Evolutionary conservation across 2,329 filamentous ascomycete species (phyloP), one percentile per base, ranked within the genome.

Genomic region (Trichoderma afroharzianum): DNA sequence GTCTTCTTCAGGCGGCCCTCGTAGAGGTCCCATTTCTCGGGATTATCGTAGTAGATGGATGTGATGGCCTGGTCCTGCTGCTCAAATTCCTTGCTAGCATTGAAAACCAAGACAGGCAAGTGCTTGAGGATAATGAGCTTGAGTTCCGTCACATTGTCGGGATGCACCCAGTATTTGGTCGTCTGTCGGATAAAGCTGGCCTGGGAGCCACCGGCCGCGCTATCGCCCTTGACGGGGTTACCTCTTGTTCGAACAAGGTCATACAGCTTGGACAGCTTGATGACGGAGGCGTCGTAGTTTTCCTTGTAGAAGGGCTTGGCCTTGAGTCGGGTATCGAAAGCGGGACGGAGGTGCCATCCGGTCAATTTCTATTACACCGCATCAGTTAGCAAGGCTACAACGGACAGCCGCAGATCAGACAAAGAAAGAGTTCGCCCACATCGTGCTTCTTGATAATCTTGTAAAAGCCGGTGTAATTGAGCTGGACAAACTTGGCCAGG

Each of bases 371-470:
- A 78, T 24, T 57, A 36, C 15, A n/a, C 18, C 53, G 39, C 53
- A 24, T 73, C 57, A n/a, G 75, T 80, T 73, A 80, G 76, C 61
- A 50, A 63, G 21, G 28, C 14, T 3, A 26, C 33, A 47, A 21
- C 18, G 2, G 24, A 74, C 12, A 24, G 14, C 21, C n/a, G 21
- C 21, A 15, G 32, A 39, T 4, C 4, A n/a, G 18, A 39, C 4
- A n/a, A 26, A 39, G 58, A 21, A 32, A 18, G 58, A 14, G n/a
- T 21, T 33, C 4, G 24, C 92, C 76, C 82, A 95, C 93, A 84
- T 98, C 96, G 82, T 99, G 96, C 87, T 99, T 99, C 87, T 99
- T 99, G 83, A 99, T 97, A 74, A 99, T 99, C 87, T 99, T 99
- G 85, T 98, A 97, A 81, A 99, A 99, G 6, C 96, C 96, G 0